Base-by-base conservation (phyloP, 768 basidiomycete species). In the Leucogyrophana mollusca region DNA sequence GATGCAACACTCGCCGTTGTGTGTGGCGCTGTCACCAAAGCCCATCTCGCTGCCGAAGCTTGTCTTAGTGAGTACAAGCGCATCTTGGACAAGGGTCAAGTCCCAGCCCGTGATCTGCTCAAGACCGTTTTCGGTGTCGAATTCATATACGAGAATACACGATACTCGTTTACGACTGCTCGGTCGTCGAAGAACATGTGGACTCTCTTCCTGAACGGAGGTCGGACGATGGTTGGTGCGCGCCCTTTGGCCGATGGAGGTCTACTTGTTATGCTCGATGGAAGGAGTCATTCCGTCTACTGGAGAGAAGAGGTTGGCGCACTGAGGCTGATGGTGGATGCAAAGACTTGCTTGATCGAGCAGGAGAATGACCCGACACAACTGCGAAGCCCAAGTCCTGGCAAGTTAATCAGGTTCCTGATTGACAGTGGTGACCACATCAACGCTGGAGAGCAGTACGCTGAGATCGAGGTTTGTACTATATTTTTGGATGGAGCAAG, bases 361-460 rank as follows among this genome's bases (percentile, higher is more conserved):
- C 94, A 98, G 70, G 96, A 99, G 77, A 97, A 97, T 57, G 96
- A 99, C 60, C 96, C 96, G 13, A 99, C 96, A 18, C 95, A 98
- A 66, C 75, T 98, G 37, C 78, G 96, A 56, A 93, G 90, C 60
- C 96, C 96, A 8, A 91, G 87, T 69, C 96, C 96, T 9, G 96
- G 96, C 30, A 99, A 99, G 70, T 81, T 99, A 40, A 81, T 99
- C 45, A 80, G 94, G 25, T 94, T 87, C 74, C 80, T 98, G 52
- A 85, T 98, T 54, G 96, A 99, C 59, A 94, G 90, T 47, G 96
- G 96, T 7, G 96, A 99, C 50, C 96, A 98, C 65, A 80, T 99
- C 70, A 88, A 91, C 52, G 92, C 94, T 50, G 95, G 96, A 16
- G 93, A 98, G 52, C 87, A 90, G 49, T 98, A 97, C 65, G 96